A percentile compares a stretch with the other conserved stretches of the same genome.
Conservation (phyloP, 2,329 filamentous ascomycete genomes). For the Lachnellula hyalina region DNA sequence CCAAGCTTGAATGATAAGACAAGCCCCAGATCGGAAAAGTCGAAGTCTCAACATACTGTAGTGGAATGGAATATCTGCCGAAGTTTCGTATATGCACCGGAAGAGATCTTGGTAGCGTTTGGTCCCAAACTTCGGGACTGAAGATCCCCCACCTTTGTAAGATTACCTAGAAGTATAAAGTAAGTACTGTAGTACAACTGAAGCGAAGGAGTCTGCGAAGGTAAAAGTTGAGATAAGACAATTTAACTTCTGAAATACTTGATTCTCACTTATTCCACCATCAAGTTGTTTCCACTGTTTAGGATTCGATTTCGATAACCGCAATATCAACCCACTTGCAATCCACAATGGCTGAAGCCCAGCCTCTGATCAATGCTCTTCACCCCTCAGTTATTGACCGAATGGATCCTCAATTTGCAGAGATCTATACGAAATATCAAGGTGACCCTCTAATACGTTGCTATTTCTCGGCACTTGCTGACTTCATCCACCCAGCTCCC, state of each 20-base stretch:
- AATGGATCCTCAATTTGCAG: slow-evolving; percentile 20
- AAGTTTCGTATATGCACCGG: too few species aligned
- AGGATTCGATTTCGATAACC: background rate
- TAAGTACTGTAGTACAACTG: background rate
- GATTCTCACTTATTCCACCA: too few species aligned
- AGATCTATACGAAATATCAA: slow-evolving; percentile 22
- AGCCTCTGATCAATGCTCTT: slow-evolving; percentile 20
- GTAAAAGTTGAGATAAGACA: too few species aligned
- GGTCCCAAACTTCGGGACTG: too few species aligned
- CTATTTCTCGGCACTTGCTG: background rate
- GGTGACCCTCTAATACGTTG: slow-evolving; percentile 4
- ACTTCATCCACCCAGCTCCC: slow-evolving; percentile 10
- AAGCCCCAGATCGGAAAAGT: background rate
- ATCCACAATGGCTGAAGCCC: slow-evolving; percentile 8
- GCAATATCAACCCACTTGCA: background rate
- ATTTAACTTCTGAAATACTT: too few species aligned
- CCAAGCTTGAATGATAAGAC: background rate
- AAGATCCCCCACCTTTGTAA: background rate
- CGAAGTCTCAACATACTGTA: background rate
- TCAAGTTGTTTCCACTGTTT: background rate
- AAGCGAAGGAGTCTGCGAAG: background rate
- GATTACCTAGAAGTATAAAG: background rate
- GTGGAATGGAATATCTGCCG: too few species aligned
- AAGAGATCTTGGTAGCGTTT: too few species aligned
- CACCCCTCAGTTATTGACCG: slow-evolving; percentile 16